Base-by-base conservation (phyloP, 2,329 filamentous ascomycete species). In the Plenodomus lindquistii region DNA sequence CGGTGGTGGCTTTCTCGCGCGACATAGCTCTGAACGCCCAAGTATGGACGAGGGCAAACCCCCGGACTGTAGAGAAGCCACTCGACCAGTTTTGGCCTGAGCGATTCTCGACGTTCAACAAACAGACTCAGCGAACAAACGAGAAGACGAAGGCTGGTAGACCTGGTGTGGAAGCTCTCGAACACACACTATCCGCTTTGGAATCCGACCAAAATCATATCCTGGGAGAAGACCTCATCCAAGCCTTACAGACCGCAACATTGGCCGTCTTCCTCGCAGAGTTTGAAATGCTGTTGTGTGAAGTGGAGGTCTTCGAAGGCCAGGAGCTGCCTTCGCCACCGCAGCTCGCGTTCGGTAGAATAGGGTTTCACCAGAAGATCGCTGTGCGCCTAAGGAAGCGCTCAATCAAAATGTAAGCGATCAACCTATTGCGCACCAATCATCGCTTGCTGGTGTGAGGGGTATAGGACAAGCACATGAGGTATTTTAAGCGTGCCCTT, bases 1-100 rank as follows among this genome's bases (percentile, higher is more conserved):
- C 40, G n/a, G 54, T 58, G 11, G 17, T 62, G 2, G 45, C 59
- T 10, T 62, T 66, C 36, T 64, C 60, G 8, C 64, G 62, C 7
- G 58, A 63, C 17, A 24, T 66, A n/a, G 59, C 57, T 3, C 40
- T 66, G 11, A 60, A 71, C 37, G 47, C 48, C 1, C 36, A 57
- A 21, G 42, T 53, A 2, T 71, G 66, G 67, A 48, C 51, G 21
- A 55, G 59, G 13, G 46, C 53, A 0, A 57, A 59, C 24, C 54
- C 60, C 3, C 44, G 37, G 19, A 50, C 53, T 1, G 38, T 60
- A 1, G 45, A 58, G 13, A 54, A 20, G 24, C 61, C 64, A 8
- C 50, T 70, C 8, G 51, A 62, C 10, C 55, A 63, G 8, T 69
- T 66, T 35, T 68, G 62, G 58, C 50, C 62, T 8, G 65, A 66